phyloP scores from a whole-genome alignment of 306 rosid genomes.

The Morella rubra region DNA sequence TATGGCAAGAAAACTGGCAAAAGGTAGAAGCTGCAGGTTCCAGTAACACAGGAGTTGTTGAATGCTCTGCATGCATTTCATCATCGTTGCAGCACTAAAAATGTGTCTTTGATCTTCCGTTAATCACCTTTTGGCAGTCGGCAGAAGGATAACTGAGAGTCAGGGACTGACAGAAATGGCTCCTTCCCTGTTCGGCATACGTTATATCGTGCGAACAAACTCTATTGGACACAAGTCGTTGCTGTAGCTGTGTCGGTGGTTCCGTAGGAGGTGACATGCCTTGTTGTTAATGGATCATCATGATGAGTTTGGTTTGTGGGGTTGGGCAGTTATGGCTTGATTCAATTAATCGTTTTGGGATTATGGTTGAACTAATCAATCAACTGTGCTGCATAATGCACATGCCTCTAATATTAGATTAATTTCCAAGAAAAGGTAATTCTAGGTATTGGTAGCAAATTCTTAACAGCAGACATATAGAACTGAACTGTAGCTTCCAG shows the following conservation, averaged over 20 bases:
- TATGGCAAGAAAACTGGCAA: not conserved
- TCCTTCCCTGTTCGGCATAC: not conserved
- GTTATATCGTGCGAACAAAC: not conserved
- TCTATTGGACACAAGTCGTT: not conserved
- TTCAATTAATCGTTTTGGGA: not conserved
- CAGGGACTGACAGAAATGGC: constrained; percentile 1
- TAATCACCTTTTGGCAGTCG: not conserved
- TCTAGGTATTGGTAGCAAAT: no score
- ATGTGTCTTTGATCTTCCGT: not conserved
- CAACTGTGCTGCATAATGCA: not conserved
- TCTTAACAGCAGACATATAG: no score
- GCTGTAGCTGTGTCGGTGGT: not conserved
- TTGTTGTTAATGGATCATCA: not conserved
- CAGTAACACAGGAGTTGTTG: not conserved
- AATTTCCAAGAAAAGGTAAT: no score
- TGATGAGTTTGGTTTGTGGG: not conserved
- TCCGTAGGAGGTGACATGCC: not conserved
- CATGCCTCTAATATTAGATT: no score
- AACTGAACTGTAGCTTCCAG: no score
- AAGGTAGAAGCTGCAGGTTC: not conserved
- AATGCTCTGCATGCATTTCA: not conserved
- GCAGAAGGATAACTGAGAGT: not conserved
- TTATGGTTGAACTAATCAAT: not conserved
- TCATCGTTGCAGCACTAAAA: not conserved
- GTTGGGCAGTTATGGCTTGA: not conserved